Conservation (phyloP, 208 protist species). For the Trypanosoma boissoni region DNA sequence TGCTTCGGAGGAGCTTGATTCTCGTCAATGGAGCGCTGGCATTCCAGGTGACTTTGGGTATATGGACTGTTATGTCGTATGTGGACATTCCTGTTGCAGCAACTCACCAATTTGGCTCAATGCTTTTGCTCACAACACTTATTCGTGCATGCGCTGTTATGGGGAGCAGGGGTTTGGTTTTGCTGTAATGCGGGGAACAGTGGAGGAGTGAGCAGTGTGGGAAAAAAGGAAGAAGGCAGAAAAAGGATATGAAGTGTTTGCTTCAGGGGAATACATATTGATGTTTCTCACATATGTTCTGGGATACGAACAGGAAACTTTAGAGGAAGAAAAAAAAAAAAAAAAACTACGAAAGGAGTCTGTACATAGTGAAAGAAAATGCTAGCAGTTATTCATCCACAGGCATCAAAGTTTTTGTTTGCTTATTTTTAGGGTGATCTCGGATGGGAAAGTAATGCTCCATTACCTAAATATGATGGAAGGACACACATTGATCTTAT, state of each 20-base stretch:
- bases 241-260: no score
- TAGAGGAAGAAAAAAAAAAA: not conserved
- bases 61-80: conserved; percentile 91
- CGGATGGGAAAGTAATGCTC: no score
- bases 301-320: not conserved
- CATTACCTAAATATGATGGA: no score
- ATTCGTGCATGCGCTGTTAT: conserved; percentile 75
- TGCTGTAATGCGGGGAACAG: conserved; percentile 18
- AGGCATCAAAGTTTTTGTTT: not conserved
- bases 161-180: conserved; percentile 46
- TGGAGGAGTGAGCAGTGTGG: no score
- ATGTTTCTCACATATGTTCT: not conserved
- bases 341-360: not conserved
- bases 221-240: no score
- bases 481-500: no score
- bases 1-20: conserved; percentile 46
- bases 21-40: conserved; percentile 59
- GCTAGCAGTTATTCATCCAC: not conserved
- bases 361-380: not conserved
- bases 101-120: conserved; percentile 81
- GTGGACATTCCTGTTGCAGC: conserved; percentile 90
- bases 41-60: conserved; percentile 87
- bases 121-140: conserved; percentile 76
- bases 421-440: no score
- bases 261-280: not conserved